Base-by-base conservation (phyloP, 495 filamentous ascomycete genomes). In the Chaetomium fimeti region DNA sequence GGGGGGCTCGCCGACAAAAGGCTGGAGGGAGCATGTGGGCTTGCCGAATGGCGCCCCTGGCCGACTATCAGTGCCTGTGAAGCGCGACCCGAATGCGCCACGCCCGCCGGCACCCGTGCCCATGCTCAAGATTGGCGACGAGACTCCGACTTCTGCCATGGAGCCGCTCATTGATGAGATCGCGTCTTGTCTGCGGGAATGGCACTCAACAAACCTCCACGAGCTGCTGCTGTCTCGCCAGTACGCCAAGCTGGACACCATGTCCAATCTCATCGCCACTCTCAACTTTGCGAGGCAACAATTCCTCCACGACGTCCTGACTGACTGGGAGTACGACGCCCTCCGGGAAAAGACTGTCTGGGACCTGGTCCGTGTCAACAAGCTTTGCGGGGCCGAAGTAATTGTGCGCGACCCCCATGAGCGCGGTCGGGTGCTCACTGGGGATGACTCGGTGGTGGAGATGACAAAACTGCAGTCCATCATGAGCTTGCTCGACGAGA, bases 111-210 rank as follows among this genome's bases (percentile, higher is more conserved):
- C 95, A 11, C 94, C 94, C 0, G 95, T 98, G 3, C 94, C 94
- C 9, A 93, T 97, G 90, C 82, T 98, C 43, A 96, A 97, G 74
- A 91, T 98, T 70, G 95, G 95, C 27, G 94, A 98, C 67, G 94
- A 98, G 79, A 96, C 92, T 1, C 89, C 92, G 4, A 93, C 90
- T 2, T 96, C 91, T 3, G 82, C 85, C 15, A 85, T 90, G 27
- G 94, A 99, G 73, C 94, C 94, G 3, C 79, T 99, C 61, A 92
- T 99, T 13, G 95, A 98, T 74, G 94, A 99, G 72, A 97, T 98
- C 72, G 92, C 93, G 20, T 96, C 91, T 8, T 98, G 93, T 73
- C 77, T 99, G 36, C 86, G 93, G 28, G 94, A 99, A 81, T 99
- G 94, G 94, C 93, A 99, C 75, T 94, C 93, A 20, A 96, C 91